phyloP scores from a whole-genome alignment of 805 yeast genomes.

The Cyberlindnera meyerae region DNA sequence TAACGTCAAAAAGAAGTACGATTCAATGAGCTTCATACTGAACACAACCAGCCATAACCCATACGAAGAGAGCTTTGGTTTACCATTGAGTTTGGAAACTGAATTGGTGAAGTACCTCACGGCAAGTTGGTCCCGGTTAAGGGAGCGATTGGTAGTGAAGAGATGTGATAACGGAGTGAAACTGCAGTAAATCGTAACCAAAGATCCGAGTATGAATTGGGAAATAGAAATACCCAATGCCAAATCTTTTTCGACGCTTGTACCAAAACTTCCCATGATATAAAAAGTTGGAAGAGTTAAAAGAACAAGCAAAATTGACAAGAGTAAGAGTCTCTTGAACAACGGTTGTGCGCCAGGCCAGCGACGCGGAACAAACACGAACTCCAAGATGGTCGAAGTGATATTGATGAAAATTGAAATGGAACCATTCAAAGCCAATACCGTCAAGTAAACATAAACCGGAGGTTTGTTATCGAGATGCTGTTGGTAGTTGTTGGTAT shows the following conservation, averaged over 20 bases:
- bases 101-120: conserved; percentile 56
- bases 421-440: conserved; percentile 64
- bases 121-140: conserved; percentile 41
- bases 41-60: conserved; percentile 69
- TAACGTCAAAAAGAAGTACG: conserved; percentile 71
- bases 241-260: conserved; percentile 27
- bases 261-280: conserved; percentile 38
- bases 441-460: conserved; percentile 46
- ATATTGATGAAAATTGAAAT: conserved; percentile 54
- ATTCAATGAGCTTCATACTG: conserved; percentile 63
- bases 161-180: conserved; percentile 56
- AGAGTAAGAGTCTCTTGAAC: conserved; percentile 39
- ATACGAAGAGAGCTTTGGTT: conserved; percentile 55
- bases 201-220: conserved; percentile 52
- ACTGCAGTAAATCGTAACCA: conserved; percentile 53
- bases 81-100: conserved; percentile 47
- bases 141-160: conserved; percentile 28
- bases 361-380: conserved; percentile 59
- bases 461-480: conserved; percentile 57
- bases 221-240: conserved; percentile 44
- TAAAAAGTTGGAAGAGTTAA: conserved; percentile 50
- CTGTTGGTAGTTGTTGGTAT: conserved; percentile 53
- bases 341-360: conserved; percentile 72
- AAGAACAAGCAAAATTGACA: conserved; percentile 38
- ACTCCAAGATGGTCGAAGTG: conserved; percentile 52